A percentile compares a stretch with the other conserved stretches of the same genome.
Conservation (phyloP, 2,329 filamentous ascomycete species). For the Chaetomium sp. region DNA sequence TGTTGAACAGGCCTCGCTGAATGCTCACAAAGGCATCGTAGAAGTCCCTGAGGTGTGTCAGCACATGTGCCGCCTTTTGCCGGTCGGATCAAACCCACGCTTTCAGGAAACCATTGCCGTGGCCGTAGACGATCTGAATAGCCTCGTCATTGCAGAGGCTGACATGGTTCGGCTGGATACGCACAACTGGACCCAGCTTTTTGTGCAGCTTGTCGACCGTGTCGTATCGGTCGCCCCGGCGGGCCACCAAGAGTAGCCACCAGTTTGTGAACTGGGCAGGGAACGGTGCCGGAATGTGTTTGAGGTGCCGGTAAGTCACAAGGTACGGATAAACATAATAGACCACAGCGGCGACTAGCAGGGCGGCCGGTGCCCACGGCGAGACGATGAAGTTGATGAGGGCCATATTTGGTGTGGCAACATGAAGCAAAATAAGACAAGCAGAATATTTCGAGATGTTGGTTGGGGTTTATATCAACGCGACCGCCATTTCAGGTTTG, state of each 20-base stretch:
- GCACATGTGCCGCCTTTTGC: not conserved
- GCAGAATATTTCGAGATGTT: not conserved
- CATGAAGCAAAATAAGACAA: not conserved
- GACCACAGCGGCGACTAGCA: slow-evolving; percentile 52
- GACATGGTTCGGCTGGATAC: slow-evolving; percentile 82
- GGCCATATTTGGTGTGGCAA: slow-evolving; percentile 26
- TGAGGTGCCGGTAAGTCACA: slow-evolving; percentile 53
- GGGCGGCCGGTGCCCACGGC: slow-evolving; percentile 50
- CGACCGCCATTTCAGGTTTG: not conserved
- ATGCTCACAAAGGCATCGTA: slow-evolving; percentile 93
- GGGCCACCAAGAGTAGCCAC: slow-evolving; percentile 71
- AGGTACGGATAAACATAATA: slow-evolving; percentile 65
- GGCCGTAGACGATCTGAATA: slow-evolving; percentile 76
- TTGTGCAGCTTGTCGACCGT: slow-evolving; percentile 73
- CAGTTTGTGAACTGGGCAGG: slow-evolving; percentile 70
- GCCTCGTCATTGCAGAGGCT: slow-evolving; percentile 79
- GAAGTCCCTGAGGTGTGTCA: slow-evolving; percentile 62
- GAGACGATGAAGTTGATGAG: slow-evolving; percentile 40
- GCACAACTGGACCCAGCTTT: slow-evolving; percentile 75
- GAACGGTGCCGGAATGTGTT: slow-evolving; percentile 64
- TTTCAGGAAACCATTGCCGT: slow-evolving; percentile 75
- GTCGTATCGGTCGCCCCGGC: slow-evolving; percentile 65
- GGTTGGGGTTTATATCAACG: slow-evolving; percentile 7
- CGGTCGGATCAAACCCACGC: slow-evolving; percentile 48
- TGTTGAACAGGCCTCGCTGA: slow-evolving; percentile 84